Evolutionary conservation across 116 monocot species (phyloP).

Genomic region (Papilionanthe hybrid): DNA sequence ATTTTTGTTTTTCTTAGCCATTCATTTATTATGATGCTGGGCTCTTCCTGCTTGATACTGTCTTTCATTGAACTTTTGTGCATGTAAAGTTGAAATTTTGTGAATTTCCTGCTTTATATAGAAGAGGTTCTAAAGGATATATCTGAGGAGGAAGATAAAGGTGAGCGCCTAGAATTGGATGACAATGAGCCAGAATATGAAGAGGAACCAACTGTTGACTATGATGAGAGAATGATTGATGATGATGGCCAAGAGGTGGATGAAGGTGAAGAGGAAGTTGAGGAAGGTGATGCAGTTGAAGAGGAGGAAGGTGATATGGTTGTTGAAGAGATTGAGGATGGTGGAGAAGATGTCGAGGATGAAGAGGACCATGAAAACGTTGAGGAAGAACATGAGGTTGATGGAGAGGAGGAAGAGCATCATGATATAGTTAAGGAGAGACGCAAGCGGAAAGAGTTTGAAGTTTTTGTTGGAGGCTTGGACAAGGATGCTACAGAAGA

Average conservation of each 20-base stretch:
- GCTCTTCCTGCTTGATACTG: background rate
- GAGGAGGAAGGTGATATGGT: slow-evolving; percentile 31
- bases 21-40: background rate
- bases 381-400: slow-evolving; percentile 54
- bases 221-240: slow-evolving; percentile 52
- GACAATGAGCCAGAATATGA: slow-evolving; percentile 87
- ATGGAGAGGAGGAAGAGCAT: slow-evolving; percentile 68
- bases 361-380: slow-evolving; percentile 49
- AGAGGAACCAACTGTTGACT: slow-evolving; percentile 75
- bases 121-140: slow-evolving; percentile 47
- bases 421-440: slow-evolving; percentile 79
- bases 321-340: slow-evolving; percentile 25
- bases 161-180: slow-evolving; percentile 78
- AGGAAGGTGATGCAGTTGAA: slow-evolving; percentile 34
- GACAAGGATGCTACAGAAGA: slow-evolving; percentile 96
- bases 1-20: background rate
- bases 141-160: slow-evolving; percentile 65
- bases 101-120: slow-evolving; percentile 25
- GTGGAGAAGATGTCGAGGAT: slow-evolving; percentile 51
- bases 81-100: slow-evolving; percentile 1
- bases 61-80: background rate
- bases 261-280: slow-evolving; percentile 30
- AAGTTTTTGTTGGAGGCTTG: slow-evolving; percentile 96
- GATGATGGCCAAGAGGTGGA: slow-evolving; percentile 41
- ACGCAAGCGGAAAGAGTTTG: slow-evolving; percentile 94